Evolutionary conservation across 495 filamentous ascomycete species (phyloP).

Genomic region (Neurospora pannonica): DNA sequence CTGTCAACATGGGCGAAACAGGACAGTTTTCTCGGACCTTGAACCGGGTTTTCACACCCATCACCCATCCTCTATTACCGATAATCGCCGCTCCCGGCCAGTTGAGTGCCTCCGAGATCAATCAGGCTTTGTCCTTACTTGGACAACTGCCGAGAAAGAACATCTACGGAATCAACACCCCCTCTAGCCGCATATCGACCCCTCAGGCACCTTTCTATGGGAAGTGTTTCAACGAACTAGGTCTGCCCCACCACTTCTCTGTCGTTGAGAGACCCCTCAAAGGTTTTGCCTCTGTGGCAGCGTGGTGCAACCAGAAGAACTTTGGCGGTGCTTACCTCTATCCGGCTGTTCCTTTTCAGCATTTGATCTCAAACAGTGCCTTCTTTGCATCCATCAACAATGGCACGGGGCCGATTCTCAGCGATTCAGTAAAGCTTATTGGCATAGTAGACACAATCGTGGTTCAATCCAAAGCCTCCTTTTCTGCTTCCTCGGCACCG

Average conservation of each 20-base stretch:
- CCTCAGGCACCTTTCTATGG: slow-evolving; percentile 77
- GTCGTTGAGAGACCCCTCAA: slow-evolving; percentile 62
- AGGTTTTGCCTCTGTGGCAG: slow-evolving; percentile 47
- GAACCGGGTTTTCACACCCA: slow-evolving; percentile 77
- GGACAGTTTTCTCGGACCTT: slow-evolving; percentile 72
- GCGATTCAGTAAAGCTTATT: slow-evolving; percentile 63
- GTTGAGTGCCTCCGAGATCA: slow-evolving; percentile 74
- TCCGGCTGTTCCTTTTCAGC: slow-evolving; percentile 50
- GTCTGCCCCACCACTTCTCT: slow-evolving; percentile 68
- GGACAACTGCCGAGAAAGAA: slow-evolving; percentile 70
- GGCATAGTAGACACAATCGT: slow-evolving; percentile 74
- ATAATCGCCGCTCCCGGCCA: slow-evolving; percentile 81
- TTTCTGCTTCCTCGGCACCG: slow-evolving; percentile 25
- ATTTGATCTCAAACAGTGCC: slow-evolving; percentile 24
- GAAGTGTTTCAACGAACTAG: slow-evolving; percentile 81
- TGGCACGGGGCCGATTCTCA: slow-evolving; percentile 53
- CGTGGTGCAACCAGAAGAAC: slow-evolving; percentile 54
- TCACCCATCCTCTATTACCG: slow-evolving; percentile 74
- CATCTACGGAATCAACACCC: slow-evolving; percentile 69
- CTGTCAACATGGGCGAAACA: slow-evolving; percentile 76
- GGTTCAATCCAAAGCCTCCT: slow-evolving; percentile 35
- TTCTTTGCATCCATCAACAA: slow-evolving; percentile 36
- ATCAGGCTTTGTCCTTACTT: slow-evolving; percentile 65
- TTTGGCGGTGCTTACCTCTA: slow-evolving; percentile 76
- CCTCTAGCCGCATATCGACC: slow-evolving; percentile 46